Percentiles rank a stretch among this genome's conserved stretches.
These are phyloP conservation scores for Boletus rubescentipes DNA, from an alignment of 768 basidiomycete species.

Conservation along the genomic window DNA sequence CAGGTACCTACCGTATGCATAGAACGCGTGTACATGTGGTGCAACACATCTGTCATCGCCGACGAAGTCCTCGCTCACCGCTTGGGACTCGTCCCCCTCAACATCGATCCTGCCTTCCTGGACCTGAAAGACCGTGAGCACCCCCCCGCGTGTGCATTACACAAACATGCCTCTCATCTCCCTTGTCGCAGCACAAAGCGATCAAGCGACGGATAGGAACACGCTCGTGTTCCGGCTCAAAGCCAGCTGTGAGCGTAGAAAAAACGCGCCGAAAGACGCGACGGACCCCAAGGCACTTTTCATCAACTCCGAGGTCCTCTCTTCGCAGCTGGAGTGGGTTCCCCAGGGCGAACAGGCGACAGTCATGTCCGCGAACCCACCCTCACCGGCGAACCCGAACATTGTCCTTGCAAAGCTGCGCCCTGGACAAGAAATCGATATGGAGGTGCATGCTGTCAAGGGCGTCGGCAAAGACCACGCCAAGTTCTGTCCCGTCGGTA, in stretches of 20 bases:
- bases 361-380: slow-evolving; percentile 52
- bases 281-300: slow-evolving; percentile 66
- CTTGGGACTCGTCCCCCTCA: slow-evolving; percentile 88
- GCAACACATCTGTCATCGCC: slow-evolving; percentile 91
- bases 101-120: slow-evolving; percentile 77
- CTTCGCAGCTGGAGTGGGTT: slow-evolving; percentile 69
- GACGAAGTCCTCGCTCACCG: slow-evolving; percentile 94
- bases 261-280: slow-evolving; percentile 49
- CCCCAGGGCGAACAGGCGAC: slow-evolving; percentile 79
- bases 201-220: slow-evolving; percentile 80
- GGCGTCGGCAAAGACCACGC: slow-evolving; percentile 94
- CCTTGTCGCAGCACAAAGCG: slow-evolving; percentile 37
- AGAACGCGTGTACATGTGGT: slow-evolving; percentile 88
- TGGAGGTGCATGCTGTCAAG: slow-evolving; percentile 90
- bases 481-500: slow-evolving; percentile 94
- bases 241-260: slow-evolving; percentile 62
- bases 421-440: slow-evolving; percentile 84
- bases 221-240: slow-evolving; percentile 86
- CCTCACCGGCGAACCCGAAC: slow-evolving; percentile 70
- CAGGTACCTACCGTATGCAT: slow-evolving; percentile 91
- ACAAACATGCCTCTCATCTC: neutral
- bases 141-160: neutral
- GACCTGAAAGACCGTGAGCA: slow-evolving; percentile 48
- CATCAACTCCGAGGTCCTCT: slow-evolving; percentile 65
- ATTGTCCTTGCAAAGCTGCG: slow-evolving; percentile 90